Base-by-base conservation (phyloP, 1,139 yeast genomes). In the Hansenula sp. region DNA sequence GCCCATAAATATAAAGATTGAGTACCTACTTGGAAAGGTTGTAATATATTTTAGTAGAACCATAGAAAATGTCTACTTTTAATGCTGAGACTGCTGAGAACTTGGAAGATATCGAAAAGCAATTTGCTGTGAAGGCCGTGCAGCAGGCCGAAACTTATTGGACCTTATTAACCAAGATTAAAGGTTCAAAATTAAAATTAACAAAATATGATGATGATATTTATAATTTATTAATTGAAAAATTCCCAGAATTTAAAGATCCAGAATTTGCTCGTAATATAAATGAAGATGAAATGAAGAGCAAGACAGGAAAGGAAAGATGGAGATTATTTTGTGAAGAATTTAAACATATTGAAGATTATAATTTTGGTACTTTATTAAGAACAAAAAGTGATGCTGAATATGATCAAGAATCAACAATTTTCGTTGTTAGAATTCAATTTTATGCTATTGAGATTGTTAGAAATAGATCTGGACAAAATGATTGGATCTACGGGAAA, bases 101-200 rank as follows among this genome's bases (percentile, higher is more conserved):
- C 57, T 64, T 76, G 49, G 83, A 78, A 56, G 83, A 77, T 49
- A 87, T 92, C 57, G 97, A 90, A 66, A 86, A 79, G 75, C 97
- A 90, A 68, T 92, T 92, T 59, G 97, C 98, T 38, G 98, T 94
- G 48, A 89, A 87, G 67, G 98, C 97, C 9, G 98, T 94, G 21
- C 81, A 79, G 64, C 97, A 94, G 64, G 94, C 96, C 46, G 95
- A 87, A 61, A 82, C 96, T 3, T 94, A 92, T 74, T 92, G 96
- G 96, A 73, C 74, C 39, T 68, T 94, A 45, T 66, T 94, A 42
- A 75, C 75, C 47, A 78, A 79, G 52, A 69, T 89, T 40, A 83
- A 86, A 41, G 97, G 95, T 14, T 77, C 95, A 32, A 77, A 75
- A 51, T 71, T 92, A 51, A 84, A 79, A 60, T 70, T 92, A 47